Percentiles rank a stretch among this genome's conserved stretches.
These are phyloP conservation scores for Cyclotella sp. DNA, from an alignment of 108 stramenopile species.

Conservation along the genomic window DNA sequence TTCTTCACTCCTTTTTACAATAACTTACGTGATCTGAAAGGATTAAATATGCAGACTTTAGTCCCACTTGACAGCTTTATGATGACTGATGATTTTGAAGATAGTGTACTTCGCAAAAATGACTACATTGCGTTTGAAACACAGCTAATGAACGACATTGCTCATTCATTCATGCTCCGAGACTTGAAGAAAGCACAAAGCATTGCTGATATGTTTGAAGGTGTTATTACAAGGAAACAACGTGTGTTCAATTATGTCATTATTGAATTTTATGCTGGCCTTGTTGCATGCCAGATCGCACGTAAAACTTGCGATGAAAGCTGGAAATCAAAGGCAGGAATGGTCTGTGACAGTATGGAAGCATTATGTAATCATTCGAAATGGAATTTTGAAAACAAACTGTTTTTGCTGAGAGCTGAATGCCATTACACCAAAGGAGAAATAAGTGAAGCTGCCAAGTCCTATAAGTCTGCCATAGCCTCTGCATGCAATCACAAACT, in stretches of 20 bases:
- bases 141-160: neutral
- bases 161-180: neutral
- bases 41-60: neutral
- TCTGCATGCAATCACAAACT: slow-evolving; percentile 8
- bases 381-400: slow-evolving; percentile 12
- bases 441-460: slow-evolving; percentile 1
- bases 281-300: neutral
- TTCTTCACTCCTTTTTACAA: slow-evolving; percentile 9
- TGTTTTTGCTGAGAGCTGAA: neutral
- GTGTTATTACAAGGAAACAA: neutral
- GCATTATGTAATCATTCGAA: neutral
- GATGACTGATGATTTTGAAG: neutral
- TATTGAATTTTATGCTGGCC: slow-evolving; percentile 2
- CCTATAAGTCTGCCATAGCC: slow-evolving; percentile 5
- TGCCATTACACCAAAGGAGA: slow-evolving; percentile 16
- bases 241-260: neutral
- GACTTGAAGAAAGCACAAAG: slow-evolving; percentile 6
- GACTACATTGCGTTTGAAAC: neutral
- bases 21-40: neutral
- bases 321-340: neutral
- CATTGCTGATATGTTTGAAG: neutral
- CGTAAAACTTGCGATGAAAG: neutral
- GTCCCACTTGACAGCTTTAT: neutral
- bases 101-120: neutral
- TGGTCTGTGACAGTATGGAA: neutral